phyloP scores from a whole-genome alignment of 2,329 filamentous ascomycete species.

The Colletotrichum euphorbiae region DNA sequence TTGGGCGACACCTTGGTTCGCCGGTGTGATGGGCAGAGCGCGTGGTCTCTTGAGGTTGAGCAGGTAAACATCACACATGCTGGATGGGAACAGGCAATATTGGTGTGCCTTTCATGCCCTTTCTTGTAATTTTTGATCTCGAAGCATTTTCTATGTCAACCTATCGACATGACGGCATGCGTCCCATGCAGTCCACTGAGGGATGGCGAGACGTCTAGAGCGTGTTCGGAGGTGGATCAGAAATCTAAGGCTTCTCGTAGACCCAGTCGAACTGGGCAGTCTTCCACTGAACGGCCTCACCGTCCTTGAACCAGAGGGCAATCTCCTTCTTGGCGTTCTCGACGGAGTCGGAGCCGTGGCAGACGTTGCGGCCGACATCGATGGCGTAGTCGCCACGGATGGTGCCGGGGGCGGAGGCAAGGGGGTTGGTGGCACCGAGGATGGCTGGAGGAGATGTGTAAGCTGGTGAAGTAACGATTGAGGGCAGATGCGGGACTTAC shows the following conservation, averaged over 20 bases:
- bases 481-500: constrained; percentile 60
- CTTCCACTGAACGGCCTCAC: constrained; percentile 89
- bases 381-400: constrained; percentile 96
- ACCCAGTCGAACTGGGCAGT: constrained; percentile 89
- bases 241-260: constrained; percentile 84
- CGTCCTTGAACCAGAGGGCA: constrained; percentile 94
- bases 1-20: constrained; percentile 95
- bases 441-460: constrained; percentile 65
- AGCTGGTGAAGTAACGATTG: constrained; percentile 43
- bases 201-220: not conserved
- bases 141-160: constrained; percentile 36
- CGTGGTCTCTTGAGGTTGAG: constrained; percentile 48
- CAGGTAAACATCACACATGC: constrained; percentile 34
- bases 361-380: constrained; percentile 92
- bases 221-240: constrained; percentile 23
- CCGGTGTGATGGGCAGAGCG: constrained; percentile 68
- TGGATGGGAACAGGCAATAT: not conserved
- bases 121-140: constrained; percentile 37
- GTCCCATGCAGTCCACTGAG: not conserved
- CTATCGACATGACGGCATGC: constrained; percentile 26
- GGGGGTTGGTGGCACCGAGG: constrained; percentile 99
- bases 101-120: constrained; percentile 31
- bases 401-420: constrained; percentile 93
- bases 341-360: constrained; percentile 98
- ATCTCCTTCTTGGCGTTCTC: constrained; percentile 99